phyloP scores from a whole-genome alignment of 495 filamentous ascomycete genomes.

The Bombardia bombarda region DNA sequence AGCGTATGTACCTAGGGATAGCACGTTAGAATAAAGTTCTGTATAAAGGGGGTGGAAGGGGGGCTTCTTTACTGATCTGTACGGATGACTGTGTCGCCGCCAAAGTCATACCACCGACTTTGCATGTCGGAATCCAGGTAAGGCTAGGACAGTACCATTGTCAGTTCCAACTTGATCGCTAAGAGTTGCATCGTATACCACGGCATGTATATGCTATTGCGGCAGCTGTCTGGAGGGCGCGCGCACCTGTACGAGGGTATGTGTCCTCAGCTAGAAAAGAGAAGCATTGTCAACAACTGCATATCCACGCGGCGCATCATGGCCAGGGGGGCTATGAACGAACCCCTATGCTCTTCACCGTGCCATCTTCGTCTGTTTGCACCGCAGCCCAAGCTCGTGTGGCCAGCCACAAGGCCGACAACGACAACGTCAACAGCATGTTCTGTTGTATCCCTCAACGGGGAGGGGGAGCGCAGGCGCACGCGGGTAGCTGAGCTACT shows the following conservation, averaged over 20 bases:
- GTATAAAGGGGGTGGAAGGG: not conserved
- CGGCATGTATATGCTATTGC: slow-evolving; percentile 8
- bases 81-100: slow-evolving; percentile 87
- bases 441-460: not conserved
- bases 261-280: slow-evolving; percentile 57
- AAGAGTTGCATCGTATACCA: too few species aligned
- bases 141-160: slow-evolving; percentile 46
- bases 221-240: not conserved
- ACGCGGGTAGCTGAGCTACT: too few species aligned
- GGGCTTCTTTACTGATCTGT: slow-evolving; percentile 73
- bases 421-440: slow-evolving; percentile 42
- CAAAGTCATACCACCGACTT: slow-evolving; percentile 99
- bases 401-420: slow-evolving; percentile 50
- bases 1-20: slow-evolving; percentile 69
- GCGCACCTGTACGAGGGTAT: slow-evolving; percentile 56
- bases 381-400: slow-evolving; percentile 38
- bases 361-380: slow-evolving; percentile 35
- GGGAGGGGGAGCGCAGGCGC: not conserved
- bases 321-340: slow-evolving; percentile 9
- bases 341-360: slow-evolving; percentile 50
- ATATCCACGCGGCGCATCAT: not conserved
- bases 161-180: slow-evolving; percentile 1
- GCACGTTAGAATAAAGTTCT: not conserved
- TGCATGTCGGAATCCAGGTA: slow-evolving; percentile 98
- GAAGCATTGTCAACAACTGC: slow-evolving; percentile 4